phyloP scores from a whole-genome alignment of 2,329 filamentous ascomycete species.

The Periconia sp. region DNA sequence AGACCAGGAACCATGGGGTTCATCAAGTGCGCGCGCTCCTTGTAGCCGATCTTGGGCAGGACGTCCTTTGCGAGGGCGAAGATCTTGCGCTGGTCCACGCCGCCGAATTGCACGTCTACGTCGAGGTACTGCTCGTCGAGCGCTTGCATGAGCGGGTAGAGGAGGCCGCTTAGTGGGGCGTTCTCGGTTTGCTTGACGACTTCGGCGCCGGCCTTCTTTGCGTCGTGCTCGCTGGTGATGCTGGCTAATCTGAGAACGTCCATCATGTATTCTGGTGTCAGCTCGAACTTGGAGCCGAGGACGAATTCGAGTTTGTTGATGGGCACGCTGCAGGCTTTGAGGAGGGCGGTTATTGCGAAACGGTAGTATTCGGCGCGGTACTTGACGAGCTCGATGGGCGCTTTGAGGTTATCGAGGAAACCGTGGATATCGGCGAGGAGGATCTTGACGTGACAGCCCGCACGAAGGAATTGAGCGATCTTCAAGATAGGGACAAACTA shows the following conservation, averaged over 20 bases:
- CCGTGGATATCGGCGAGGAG: conserved; percentile 68
- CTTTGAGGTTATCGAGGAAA: conserved; percentile 82
- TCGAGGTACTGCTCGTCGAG: conserved; percentile 82
- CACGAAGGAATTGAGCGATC: conserved; percentile 82
- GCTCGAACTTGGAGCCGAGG: conserved; percentile 81
- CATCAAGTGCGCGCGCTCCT: conserved; percentile 70
- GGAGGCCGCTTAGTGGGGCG: conserved; percentile 69
- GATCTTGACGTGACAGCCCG: conserved; percentile 79
- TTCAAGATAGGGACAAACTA: conserved; percentile 81
- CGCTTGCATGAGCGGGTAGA: conserved; percentile 87
- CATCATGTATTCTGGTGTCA: conserved; percentile 71
- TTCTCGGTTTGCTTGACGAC: conserved; percentile 90
- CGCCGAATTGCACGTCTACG: conserved; percentile 84
- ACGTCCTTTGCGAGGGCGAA: conserved; percentile 84
- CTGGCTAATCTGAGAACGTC: conserved; percentile 78
- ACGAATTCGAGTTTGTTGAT: conserved; percentile 81
- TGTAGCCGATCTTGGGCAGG: conserved; percentile 83
- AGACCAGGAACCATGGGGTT: conserved; percentile 91
- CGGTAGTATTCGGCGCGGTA: conserved; percentile 83
- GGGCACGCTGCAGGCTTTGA: conserved; percentile 76
- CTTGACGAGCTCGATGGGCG: conserved; percentile 83
- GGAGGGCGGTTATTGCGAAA: conserved; percentile 70
- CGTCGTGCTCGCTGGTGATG: conserved; percentile 74
- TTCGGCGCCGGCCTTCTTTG: conserved; percentile 88
- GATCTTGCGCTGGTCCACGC: conserved; percentile 80